These are phyloP conservation scores for Helichrysum umbraculigerum DNA, from an alignment of 129 eudicot genomes.

Conservation along the genomic window DNA sequence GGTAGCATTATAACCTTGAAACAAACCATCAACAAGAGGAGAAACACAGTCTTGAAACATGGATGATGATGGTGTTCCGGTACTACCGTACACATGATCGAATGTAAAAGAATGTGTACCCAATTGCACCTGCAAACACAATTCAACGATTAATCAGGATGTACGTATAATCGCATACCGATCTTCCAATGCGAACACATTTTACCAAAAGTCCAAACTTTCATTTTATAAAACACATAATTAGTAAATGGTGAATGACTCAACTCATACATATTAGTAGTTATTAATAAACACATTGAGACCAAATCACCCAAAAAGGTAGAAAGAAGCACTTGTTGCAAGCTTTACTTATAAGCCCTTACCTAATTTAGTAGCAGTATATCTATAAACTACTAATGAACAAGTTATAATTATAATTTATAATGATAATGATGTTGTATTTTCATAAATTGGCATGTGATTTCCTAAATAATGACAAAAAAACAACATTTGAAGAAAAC, in stretches of 20 bases:
- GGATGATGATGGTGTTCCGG: constrained; percentile 65
- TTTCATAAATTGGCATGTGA: not conserved
- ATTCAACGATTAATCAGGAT: not conserved
- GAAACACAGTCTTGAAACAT: constrained; percentile 97
- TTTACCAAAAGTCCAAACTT: not conserved
- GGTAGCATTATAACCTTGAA: constrained; percentile 98
- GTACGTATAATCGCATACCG: too few relatives aligned
- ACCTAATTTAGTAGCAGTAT: not conserved
- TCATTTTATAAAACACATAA: not conserved
- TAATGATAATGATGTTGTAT: too few relatives aligned
- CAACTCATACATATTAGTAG: not conserved
- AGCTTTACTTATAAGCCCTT: not conserved
- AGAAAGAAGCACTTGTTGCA: not conserved
- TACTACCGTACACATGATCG: constrained; percentile 93
- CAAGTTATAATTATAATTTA: too few relatives aligned
- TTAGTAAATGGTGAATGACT: not conserved
- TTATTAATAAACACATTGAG: not conserved
- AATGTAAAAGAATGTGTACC: constrained; percentile 96
- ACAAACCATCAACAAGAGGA: constrained; percentile 95
- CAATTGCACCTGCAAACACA: constrained; percentile 68
- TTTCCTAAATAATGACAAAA: not conserved
- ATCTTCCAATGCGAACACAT: not conserved
- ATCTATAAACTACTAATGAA: not conserved
- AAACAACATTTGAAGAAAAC: not conserved
- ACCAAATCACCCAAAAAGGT: not conserved